Percentiles rank a stretch among this genome's conserved stretches.
These are phyloP conservation scores for Rutstroemia sp. DNA, from an alignment of 2,329 filamentous ascomycete species.

Conservation along the genomic window DNA sequence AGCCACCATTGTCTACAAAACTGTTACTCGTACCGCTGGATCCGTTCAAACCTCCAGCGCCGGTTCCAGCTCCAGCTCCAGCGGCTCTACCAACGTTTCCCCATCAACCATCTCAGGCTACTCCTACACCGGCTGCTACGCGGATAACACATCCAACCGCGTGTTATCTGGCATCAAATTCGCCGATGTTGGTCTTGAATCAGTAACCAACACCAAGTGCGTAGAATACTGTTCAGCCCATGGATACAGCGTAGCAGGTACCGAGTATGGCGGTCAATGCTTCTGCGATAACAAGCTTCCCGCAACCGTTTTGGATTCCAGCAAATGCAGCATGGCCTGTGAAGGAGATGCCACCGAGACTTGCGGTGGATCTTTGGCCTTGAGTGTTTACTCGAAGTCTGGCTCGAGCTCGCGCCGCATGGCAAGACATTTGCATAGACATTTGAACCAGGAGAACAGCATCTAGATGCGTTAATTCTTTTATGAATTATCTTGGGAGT, in stretches of 20 bases:
- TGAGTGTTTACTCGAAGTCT: conserved; percentile 33
- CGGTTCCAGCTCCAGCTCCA: conserved; percentile 16
- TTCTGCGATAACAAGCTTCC: conserved; percentile 39
- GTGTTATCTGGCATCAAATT: conserved; percentile 35
- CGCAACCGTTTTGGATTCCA: conserved; percentile 37
- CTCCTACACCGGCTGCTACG: conserved; percentile 38
- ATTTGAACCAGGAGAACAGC: background rate
- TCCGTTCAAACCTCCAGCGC: conserved; percentile 18
- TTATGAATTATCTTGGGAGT: background rate
- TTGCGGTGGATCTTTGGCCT: conserved; percentile 43
- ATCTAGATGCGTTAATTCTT: background rate
- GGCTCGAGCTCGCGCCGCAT: background rate
- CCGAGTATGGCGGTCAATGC: conserved; percentile 41
- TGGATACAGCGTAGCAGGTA: conserved; percentile 41
- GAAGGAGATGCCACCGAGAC: conserved; percentile 39
- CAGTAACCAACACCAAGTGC: conserved; percentile 39
- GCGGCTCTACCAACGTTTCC: conserved; percentile 20
- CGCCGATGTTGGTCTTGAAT: conserved; percentile 33
- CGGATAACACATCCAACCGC: conserved; percentile 31
- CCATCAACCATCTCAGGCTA: conserved; percentile 27
- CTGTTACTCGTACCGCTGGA: conserved; percentile 21
- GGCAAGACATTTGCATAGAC: conserved; percentile 3
- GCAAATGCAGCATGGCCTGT: conserved; percentile 41
- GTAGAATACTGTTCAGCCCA: conserved; percentile 39
- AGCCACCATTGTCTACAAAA: conserved; percentile 39